phyloP scores from a whole-genome alignment of 805 yeast genomes.

The Zygotorulaspora danielsina region DNA sequence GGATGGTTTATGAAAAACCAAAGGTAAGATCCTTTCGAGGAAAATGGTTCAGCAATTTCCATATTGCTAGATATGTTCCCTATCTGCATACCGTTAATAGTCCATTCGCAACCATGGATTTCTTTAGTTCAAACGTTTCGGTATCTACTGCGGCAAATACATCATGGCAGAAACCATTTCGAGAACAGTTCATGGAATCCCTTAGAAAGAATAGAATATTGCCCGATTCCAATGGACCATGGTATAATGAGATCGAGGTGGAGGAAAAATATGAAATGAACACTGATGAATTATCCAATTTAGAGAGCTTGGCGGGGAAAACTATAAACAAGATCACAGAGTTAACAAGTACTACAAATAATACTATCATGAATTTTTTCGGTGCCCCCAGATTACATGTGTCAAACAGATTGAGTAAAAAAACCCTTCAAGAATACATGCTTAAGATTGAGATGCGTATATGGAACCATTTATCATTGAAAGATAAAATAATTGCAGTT shows the following conservation, averaged over 20 bases:
- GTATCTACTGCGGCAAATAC: neutral
- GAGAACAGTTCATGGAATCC: conserved; percentile 13
- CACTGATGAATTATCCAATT: conserved; percentile 6
- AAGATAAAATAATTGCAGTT: conserved; percentile 9
- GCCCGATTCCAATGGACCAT: conserved; percentile 5
- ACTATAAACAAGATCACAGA: conserved; percentile 3
- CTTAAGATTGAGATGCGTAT: conserved; percentile 7
- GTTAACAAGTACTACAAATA: conserved; percentile 1
- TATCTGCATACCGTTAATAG: conserved; percentile 49
- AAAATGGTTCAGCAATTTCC: conserved; percentile 17
- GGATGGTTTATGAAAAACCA: conserved; percentile 39
- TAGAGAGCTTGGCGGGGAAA: conserved; percentile 2
- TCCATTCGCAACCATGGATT: conserved; percentile 36
- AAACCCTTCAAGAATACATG: conserved; percentile 3
- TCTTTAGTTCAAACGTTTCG: conserved; percentile 13
- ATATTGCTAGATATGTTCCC: conserved; percentile 49
- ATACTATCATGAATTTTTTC: conserved; percentile 2
- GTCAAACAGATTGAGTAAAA: neutral
- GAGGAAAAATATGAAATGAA: conserved; percentile 13
- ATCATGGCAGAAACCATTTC: conserved; percentile 14
- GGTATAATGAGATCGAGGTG: conserved; percentile 18
- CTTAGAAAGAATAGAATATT: conserved; percentile 7
- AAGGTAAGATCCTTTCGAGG: conserved; percentile 15
- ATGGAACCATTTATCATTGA: conserved; percentile 9
- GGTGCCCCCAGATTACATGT: conserved; percentile 1